Evolutionary conservation across 1,139 yeast species (phyloP).

Genomic region (Sugiyamaella paludigena): DNA sequence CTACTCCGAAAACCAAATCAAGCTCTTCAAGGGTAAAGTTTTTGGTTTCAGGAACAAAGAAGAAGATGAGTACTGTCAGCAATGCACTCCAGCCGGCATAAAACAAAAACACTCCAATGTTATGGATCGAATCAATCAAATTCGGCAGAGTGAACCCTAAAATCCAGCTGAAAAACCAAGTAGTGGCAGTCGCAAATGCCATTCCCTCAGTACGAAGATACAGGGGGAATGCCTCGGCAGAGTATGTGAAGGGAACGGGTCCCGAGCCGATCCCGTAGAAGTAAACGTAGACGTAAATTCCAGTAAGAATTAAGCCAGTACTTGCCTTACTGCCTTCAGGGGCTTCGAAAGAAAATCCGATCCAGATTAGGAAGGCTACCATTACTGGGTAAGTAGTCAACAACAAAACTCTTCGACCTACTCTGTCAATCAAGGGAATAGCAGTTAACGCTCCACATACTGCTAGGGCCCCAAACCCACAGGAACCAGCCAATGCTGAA

Average conservation of each 20-base stretch:
- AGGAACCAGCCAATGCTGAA: constrained; percentile 13
- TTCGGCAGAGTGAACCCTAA: constrained; percentile 55
- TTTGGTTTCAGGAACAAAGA: constrained; percentile 70
- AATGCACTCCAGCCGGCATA: constrained; percentile 13
- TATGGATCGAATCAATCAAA: constrained; percentile 29
- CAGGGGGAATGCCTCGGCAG: constrained; percentile 70
- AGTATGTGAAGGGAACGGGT: constrained; percentile 71
- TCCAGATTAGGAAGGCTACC: constrained; percentile 9
- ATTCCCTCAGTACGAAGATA: constrained; percentile 70
- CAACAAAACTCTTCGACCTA: constrained; percentile 12
- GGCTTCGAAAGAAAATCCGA: constrained; percentile 13
- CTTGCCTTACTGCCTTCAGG: constrained; percentile 11
- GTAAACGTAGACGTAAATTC: constrained; percentile 54
- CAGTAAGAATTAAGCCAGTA: constrained; percentile 10
- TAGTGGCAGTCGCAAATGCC: constrained; percentile 67
- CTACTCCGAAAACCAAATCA: constrained; percentile 44
- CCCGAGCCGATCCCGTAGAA: constrained; percentile 72
- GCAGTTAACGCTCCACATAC: constrained; percentile 16
- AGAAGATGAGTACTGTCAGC: constrained; percentile 19
- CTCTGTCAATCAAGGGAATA: constrained; percentile 15
- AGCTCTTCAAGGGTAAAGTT: constrained; percentile 75
- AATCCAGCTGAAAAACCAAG: constrained; percentile 62
- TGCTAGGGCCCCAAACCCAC: constrained; percentile 16
- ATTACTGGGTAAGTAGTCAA: constrained; percentile 16
- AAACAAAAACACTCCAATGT: constrained; percentile 17